Evolutionary conservation across 73 alveolate genomes (phyloP), one percentile per base, ranked within the genome.

Genomic region (Durusdinium trenchii): DNA sequence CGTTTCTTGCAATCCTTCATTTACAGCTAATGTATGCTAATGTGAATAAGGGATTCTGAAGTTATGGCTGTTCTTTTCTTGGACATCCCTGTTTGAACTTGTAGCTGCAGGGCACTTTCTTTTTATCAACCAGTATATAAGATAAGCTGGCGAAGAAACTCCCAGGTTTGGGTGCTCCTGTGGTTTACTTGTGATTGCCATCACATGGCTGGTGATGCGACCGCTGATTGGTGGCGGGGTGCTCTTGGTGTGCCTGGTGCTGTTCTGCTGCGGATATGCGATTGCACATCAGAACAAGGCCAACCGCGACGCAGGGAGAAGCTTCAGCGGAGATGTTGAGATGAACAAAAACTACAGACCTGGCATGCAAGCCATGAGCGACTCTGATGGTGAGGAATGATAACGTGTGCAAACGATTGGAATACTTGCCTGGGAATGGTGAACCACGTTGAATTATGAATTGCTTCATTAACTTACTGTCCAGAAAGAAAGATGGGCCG

Each of bases 111-210:
- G n/a, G n/a, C n/a, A n/a, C n/a, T n/a, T n/a, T n/a, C n/a, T n/a
- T n/a, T n/a, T n/a, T n/a, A n/a, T n/a, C n/a, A n/a, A n/a, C n/a
- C n/a, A n/a, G n/a, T n/a, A n/a, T n/a, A n/a, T n/a, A n/a, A n/a
- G n/a, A n/a, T n/a, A n/a, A n/a, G n/a, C n/a, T n/a, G n/a, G n/a
- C n/a, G n/a, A n/a, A n/a, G n/a, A n/a, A n/a, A n/a, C n/a, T n/a
- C n/a, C n/a, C n/a, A n/a, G n/a, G n/a, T n/a, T 69, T 47, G 97
- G 97, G 16, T 90, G 97, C 97, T 90, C 97, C 57, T 90, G 97
- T 43, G 97, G 97, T 23, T 43, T 90, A 51, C 86, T 90, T 1
- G 97, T 90, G 60, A 46, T 90, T n/a, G 86, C 87, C 45, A 45
- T 90, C 43, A 75, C 48, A 1, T 90, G 97, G 97, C 69, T 90